A percentile compares a stretch with the other conserved stretches of the same genome.
These are phyloP conservation scores for Pseudonectria buxi DNA, from an alignment of 2,329 filamentous ascomycete genomes.

Conservation along the genomic window DNA sequence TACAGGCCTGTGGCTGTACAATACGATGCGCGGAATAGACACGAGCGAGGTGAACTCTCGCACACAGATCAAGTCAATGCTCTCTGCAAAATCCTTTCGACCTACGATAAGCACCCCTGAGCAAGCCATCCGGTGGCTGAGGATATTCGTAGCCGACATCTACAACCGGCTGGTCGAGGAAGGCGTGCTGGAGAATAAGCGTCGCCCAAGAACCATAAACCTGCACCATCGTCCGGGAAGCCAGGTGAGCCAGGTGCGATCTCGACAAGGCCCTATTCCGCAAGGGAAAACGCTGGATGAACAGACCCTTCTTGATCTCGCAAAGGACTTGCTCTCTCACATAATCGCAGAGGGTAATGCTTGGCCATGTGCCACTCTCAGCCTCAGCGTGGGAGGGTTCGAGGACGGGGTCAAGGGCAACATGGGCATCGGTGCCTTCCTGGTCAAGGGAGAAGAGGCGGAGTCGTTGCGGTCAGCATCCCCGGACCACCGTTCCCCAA, in stretches of 20 bases:
- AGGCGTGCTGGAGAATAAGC: conserved; percentile 78
- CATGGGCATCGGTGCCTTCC: conserved; percentile 75
- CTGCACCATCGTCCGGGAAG: conserved; percentile 59
- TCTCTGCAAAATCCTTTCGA: conserved; percentile 91
- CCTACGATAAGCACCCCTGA: conserved; percentile 73
- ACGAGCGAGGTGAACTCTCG: conserved; percentile 80
- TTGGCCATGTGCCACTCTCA: conserved; percentile 91
- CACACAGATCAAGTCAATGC: conserved; percentile 94
- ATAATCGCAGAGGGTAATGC: conserved; percentile 69
- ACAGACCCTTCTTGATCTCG: conserved; percentile 63
- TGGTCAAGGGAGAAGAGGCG: conserved; percentile 69
- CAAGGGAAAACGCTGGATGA: conserved; percentile 69
- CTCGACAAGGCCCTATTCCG: conserved; percentile 70
- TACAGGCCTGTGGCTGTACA: conserved; percentile 78
- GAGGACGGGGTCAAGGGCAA: conserved; percentile 82
- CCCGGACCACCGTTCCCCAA: conserved; percentile 13
- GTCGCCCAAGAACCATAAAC: conserved; percentile 78
- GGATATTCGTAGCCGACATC: conserved; percentile 88
- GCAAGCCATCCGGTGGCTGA: conserved; percentile 76
- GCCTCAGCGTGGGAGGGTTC: conserved; percentile 82
- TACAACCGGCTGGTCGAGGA: conserved; percentile 85
- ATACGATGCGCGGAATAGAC: conserved; percentile 79
- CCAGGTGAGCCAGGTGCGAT: conserved; percentile 65
- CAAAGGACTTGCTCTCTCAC: conserved; percentile 69
- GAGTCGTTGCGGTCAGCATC: conserved; percentile 27